Evolutionary conservation across 2,329 filamentous ascomycete genomes (phyloP).

Genomic region (Pseudogymnoascus sp.): DNA sequence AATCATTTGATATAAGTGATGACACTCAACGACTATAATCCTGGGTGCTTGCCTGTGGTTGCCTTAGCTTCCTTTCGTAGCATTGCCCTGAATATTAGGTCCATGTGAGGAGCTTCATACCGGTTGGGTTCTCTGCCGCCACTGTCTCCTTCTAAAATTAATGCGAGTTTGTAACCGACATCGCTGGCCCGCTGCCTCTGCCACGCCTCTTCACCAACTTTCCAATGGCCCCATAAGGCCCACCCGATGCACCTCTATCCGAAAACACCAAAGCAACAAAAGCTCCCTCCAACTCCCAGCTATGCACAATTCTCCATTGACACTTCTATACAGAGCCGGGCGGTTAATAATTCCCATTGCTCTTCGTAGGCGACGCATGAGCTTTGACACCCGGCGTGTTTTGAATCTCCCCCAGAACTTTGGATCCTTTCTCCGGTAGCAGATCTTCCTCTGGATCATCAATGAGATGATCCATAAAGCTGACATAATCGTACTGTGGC

Average conservation of each 20-base stretch:
- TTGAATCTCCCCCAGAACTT: conserved; percentile 2
- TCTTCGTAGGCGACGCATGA: background rate
- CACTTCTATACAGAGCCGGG: conserved; percentile 2
- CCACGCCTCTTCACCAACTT: background rate
- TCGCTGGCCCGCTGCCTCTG: background rate
- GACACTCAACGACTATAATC: conserved; percentile 1
- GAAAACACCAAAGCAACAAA: conserved; percentile 2
- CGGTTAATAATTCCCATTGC: conserved; percentile 4
- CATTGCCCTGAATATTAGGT: background rate
- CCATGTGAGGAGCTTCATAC: background rate
- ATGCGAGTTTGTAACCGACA: background rate
- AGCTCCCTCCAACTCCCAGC: conserved; percentile 1
- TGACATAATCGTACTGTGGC: conserved; percentile 91
- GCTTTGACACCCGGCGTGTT: background rate
- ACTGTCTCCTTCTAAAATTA: background rate
- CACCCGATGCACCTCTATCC: background rate
- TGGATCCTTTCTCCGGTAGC: background rate
- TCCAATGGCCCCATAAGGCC: background rate
- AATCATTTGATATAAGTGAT: background rate
- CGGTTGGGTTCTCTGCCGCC: background rate
- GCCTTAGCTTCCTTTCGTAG: background rate
- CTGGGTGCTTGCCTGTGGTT: background rate
- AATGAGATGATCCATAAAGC: conserved; percentile 89
- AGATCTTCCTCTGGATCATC: conserved; percentile 18
- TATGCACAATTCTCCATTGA: conserved; percentile 1